Evolutionary conservation across 345 rosid species (phyloP), one percentile per base, ranked within the genome.

Genomic region (Angophora floribunda): DNA sequence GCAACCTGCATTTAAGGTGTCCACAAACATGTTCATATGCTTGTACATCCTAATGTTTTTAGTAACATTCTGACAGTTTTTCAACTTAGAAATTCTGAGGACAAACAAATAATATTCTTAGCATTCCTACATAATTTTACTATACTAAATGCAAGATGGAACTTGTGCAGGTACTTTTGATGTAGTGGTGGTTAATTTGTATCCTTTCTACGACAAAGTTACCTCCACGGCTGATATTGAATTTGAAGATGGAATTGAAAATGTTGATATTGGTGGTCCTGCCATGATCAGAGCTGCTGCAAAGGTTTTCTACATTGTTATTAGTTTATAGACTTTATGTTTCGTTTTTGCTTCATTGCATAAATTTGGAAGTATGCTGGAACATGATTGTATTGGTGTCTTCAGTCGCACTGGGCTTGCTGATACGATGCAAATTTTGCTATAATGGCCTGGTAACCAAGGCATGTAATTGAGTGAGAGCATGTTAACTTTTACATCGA

Each of bases 221-320:
- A 97, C 98, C 78, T 92, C 98, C 53, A 86, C 92, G 4, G 94
- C 94, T 65, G 96, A 92, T 89, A 95, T 97, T 89, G 91, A 91
- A 57, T 96, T 96, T 92, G 98, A 96, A 85, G 96, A 97, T 88
- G 99, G 99, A 92, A 96, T 96, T 89, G 99, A 98, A 91, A 98
- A 97, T 93, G 95, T 98, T 52, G 99, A 98, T 91, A 97, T 98
- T 67, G 99, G 99, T 90, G 99, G 99, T 86, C 98, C 97, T 88
- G 93, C 98, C 90, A 96, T 98, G 99, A 98, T 98, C 59, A 94
- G 98, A 94, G 99, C 98, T 87, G 98, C 99, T 91, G 99, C 99
- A 32, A 98, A 98, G 97, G 99, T 96, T 85, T 51, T 36, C n/a
- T n/a, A n/a, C 45, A 55, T 44, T 12, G 30, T 28, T 61, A 61